Base-by-base conservation (phyloP, 352 stramenopile species). In the Phytophthora podocarpi region DNA sequence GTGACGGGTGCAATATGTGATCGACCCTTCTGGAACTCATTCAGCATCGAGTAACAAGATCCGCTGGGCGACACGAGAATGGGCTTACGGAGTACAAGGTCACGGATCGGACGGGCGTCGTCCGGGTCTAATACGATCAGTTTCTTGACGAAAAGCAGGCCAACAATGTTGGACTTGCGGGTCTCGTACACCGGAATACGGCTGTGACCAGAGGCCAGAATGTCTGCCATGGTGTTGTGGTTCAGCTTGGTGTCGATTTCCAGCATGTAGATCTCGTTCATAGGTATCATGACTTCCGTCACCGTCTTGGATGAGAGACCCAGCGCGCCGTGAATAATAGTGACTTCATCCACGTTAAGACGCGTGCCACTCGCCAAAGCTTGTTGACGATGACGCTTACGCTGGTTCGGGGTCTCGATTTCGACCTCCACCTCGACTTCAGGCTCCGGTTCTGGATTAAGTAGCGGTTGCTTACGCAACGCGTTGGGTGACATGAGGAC, bases 291-390 rank as follows among this genome's bases (percentile, higher is more conserved):
- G 13, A 96, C 81, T 51, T 98, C 83, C 0, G 56, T 63, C 5
- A 95, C 86, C 1, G 81, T 89, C 57, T 92, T 97, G 37, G 86
- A 76, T 15, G 83, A 89, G 42, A 98, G 74, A 46, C 88, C 72
- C 40, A 98, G 56, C 11, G 91, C 90, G 31, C 93, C 95, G 64
- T 97, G 88, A 50, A 98, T 96, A 59, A 98, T 96, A 2, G 76
- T 93, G 1, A 98, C 87, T 69, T 98, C 92, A 59, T 97, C 89
- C 30, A 76, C 75, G 46, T 90, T 69, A 11, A 92, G 54, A 15
- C 71, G 46, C 4, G 82, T 90, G 24, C 76, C 70, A n/a, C n/a
- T 67, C 9, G 72, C 64, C 20, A 58, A 12, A 34, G 69, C 63
- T 47, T 78, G 52, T 39, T 82, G 70, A 24, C 64, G 66, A 16